Evolutionary conservation across 2,329 filamentous ascomycete species (phyloP), one percentile per base, ranked within the genome.

Genomic region (Dichotomopilus funicola): DNA sequence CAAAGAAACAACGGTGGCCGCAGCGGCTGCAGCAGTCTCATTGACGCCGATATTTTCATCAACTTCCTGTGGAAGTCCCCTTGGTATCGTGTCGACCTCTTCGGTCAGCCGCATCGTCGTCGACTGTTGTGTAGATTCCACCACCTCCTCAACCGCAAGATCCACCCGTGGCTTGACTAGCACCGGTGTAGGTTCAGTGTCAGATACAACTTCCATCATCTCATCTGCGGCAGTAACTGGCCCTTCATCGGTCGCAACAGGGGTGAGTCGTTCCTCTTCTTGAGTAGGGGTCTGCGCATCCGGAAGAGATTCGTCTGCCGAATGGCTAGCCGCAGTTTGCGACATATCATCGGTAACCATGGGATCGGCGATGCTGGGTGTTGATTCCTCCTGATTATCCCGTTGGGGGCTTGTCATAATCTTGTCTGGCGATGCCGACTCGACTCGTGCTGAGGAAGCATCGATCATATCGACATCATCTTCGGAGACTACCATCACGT

Each of bases 381-480:
- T 27, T 6, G 11, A 27, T 31, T 50, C 45, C 5, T 40, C 48
- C 44, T 10, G 9, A 12, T 9, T 19, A 31, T 49, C 51, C 6
- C 7, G 41, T 27, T 19, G 19, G n/a, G 44, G 46, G 27, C 36
- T 51, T 6, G 36, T 48, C 36, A 35, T 41, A 46, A 40, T 49
- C 43, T 31, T 57, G 48, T 55, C 50, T 6, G 44, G 31, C 0
- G 53, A 43, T 31, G 42, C 46, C 7, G 51, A 48, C 35, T 51
- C 54, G 3, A 46, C 47, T 27, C 13, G 44, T 35, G 49, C 8
- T 6, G 43, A 47, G 7, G 37, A 40, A 13, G 52, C 53, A 31
- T 59, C 59, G 33, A 57, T 33, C 45, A 59, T 59, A 10, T 57
- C 60, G 12, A 61, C 60, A 33, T 61, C 56, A 8, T 56, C 51